Conservation (phyloP, 1,139 yeast genomes). For the Williopsis jadinii region DNA sequence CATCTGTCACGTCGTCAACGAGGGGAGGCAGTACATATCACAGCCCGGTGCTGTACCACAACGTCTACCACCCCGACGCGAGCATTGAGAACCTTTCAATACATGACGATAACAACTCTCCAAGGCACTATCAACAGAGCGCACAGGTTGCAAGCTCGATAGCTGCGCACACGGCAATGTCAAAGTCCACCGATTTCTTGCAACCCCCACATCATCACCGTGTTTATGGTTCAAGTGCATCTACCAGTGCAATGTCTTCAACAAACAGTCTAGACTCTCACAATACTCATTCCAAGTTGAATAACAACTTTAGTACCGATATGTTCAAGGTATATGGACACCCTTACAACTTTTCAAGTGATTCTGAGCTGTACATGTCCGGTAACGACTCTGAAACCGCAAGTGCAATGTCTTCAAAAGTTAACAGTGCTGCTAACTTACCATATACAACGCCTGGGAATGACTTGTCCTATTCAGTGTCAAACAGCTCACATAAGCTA, state of each 20-base stretch:
- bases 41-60: neutral
- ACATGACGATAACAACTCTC: too few relatives aligned
- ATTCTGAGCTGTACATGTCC: constrained; percentile 6
- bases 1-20: neutral
- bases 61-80: neutral
- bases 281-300: too few relatives aligned
- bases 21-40: constrained; percentile 1
- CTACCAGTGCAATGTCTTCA: constrained; percentile 12
- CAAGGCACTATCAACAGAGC: too few relatives aligned
- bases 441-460: too few relatives aligned
- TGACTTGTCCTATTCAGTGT: too few relatives aligned
- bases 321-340: neutral
- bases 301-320: too few relatives aligned
- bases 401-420: neutral
- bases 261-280: constrained; percentile 14
- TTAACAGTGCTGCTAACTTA: neutral
- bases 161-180: constrained; percentile 10
- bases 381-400: neutral
- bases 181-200: constrained; percentile 10
- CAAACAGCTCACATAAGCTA: too few relatives aligned
- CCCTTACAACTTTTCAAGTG: constrained; percentile 2
- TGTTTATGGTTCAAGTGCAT: constrained; percentile 14
- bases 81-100: constrained; percentile 5
- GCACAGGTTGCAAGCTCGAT: constrained; percentile 1
- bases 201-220: constrained; percentile 12